Percentiles rank a stretch among this genome's conserved stretches.
Conservation (phyloP, 345 rosid genomes). For the rapeseed (Brassica napus) region Da-Ae NC_063448.1:15974001-15974500, state of each 20-base stretch:
- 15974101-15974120: slow-evolving; percentile 88
- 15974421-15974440: slow-evolving; percentile 63
- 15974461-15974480: slow-evolving; percentile 78
- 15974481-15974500: slow-evolving; percentile 97
- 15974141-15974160: slow-evolving; percentile 86
- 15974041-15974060: slow-evolving; percentile 54
- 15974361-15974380: slow-evolving; percentile 96
- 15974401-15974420: slow-evolving; percentile 55
- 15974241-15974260: slow-evolving; percentile 60
- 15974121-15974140: slow-evolving; percentile 90
- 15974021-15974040: slow-evolving; percentile 32
- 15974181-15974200: slow-evolving; percentile 98
- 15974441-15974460: slow-evolving; percentile 53
- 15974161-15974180: slow-evolving; percentile 88
- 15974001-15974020: slow-evolving; percentile 22
- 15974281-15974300: slow-evolving; percentile 98
- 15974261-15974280: slow-evolving; percentile 85
- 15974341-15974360: slow-evolving; percentile 94
- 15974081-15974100: slow-evolving; percentile 50
- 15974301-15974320: slow-evolving; percentile 94
- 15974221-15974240: slow-evolving; percentile 61
- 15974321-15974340: slow-evolving; percentile 73
- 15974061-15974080: slow-evolving; percentile 51
- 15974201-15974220: slow-evolving; percentile 76
- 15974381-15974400: slow-evolving; percentile 45